These are phyloP conservation scores for Salvia hispanica DNA, from an alignment of 257 asterid genomes.

Conservation along the genomic window DNA sequence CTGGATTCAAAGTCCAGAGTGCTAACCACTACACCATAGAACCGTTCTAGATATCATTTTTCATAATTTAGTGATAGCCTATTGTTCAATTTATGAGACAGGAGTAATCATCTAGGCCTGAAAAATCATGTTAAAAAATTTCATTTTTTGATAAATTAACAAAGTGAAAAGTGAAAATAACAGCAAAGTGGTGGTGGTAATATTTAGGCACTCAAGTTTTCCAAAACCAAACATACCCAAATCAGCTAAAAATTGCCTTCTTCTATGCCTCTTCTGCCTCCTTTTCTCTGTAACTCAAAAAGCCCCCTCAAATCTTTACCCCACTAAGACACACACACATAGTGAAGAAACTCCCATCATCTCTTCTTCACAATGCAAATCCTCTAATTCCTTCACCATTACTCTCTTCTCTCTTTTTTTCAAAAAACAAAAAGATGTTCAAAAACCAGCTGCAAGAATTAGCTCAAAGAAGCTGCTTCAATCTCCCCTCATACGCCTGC, in stretches of 20 bases:
- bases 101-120: no score
- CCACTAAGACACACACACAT: background rate
- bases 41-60: background rate
- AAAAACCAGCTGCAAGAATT: constrained; percentile 57
- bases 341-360: background rate
- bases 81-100: no score
- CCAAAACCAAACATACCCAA: constrained; percentile 21
- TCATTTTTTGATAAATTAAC: no score
- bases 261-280: background rate
- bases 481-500: constrained; percentile 50
- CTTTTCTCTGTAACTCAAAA: constrained; percentile 1
- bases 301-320: constrained; percentile 1
- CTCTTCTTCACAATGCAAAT: background rate
- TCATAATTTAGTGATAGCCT: background rate
- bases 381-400: no score
- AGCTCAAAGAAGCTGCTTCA: constrained; percentile 57
- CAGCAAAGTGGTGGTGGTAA: background rate
- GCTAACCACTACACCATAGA: constrained; percentile 94
- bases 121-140: no score
- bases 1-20: constrained; percentile 99
- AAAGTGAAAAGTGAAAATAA: background rate
- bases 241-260: background rate
- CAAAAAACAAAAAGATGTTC: constrained; percentile 38
- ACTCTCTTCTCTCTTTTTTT: background rate
- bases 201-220: constrained; percentile 1